These are phyloP conservation scores for Aciculosporium take DNA, from an alignment of 2,329 filamentous ascomycete species.

Conservation along the genomic window DNA sequence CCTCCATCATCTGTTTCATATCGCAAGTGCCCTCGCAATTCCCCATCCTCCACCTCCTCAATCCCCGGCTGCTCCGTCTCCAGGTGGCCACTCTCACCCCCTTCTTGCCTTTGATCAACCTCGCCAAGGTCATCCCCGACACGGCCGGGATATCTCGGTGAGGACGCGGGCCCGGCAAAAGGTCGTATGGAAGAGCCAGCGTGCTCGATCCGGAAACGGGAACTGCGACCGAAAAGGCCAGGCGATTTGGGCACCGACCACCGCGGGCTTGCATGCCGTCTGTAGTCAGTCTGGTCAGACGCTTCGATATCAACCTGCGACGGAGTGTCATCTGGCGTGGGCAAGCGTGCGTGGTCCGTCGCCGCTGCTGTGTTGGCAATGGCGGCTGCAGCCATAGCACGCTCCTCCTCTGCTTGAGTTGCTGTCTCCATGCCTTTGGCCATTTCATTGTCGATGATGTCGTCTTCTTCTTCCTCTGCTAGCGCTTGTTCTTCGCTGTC, in stretches of 20 bases:
- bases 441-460: constrained; percentile 1
- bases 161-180: neutral
- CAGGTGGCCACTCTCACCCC: too few relatives aligned
- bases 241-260: constrained; percentile 1
- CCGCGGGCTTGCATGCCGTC: constrained; percentile 6
- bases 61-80: too few relatives aligned
- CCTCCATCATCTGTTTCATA: neutral
- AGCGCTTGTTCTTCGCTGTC: constrained; percentile 1
- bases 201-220: neutral
- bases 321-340: constrained; percentile 39
- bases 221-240: neutral
- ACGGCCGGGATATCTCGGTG: constrained; percentile 3
- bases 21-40: neutral
- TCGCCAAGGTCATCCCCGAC: neutral
- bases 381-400: constrained; percentile 12
- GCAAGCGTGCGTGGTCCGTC: constrained; percentile 30
- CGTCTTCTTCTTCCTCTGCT: constrained; percentile 5
- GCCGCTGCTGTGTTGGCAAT: constrained; percentile 20
- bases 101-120: neutral
- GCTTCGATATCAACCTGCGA: constrained; percentile 19
- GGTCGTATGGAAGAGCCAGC: neutral
- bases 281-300: constrained; percentile 9
- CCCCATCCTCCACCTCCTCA: constrained; percentile 6
- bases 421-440: constrained; percentile 5
- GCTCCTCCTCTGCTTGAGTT: constrained; percentile 3